Base-by-base conservation (phyloP, 2,329 filamentous ascomycete genomes). In the Scolecobasidium constrictum region DNA sequence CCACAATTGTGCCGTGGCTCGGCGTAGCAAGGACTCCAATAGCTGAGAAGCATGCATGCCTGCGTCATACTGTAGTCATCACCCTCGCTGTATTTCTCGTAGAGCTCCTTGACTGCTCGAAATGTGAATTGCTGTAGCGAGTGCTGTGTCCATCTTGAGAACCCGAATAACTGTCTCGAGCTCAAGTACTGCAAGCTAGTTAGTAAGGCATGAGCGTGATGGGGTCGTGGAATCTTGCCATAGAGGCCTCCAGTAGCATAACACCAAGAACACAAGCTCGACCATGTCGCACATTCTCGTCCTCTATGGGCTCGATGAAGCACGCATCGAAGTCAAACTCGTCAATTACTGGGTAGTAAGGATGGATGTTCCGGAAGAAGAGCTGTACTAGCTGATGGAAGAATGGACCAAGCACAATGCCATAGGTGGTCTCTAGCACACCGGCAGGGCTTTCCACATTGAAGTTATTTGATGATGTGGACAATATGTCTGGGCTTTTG, bases 31-130 rank as follows among this genome's bases (percentile, higher is more conserved):
- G 42, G 42, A 15, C 34, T 28, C 21, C 15, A 44, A 22, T 44
- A 44, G 20, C 20, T 26, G 35, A 44, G 42, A 16, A 44, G 42
- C 7, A 44, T 39, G 19, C 35, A 44, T 16, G 42, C 35, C 33
- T 44, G 42, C 4, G 42, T 39, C 13, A 39, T 13, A 16, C 15
- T 16, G 21, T 23, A 20, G 3, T 44, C 28, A 18, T 40, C 21
- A 23, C 37, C 37, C 11, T 20, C 20, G 11, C 18, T 18, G 11
- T 7, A 23, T 7, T 20, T 26, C n/a, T 39, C 20, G 20, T 39
- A 39, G 11, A 39, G 37, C 11, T 39, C 37, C 37, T 39, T 33
- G 35, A 39, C 23, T 9, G 42, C 35, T 5, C 11, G 3, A 21
- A 39, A 40, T 6, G 21, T 7, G 7, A 18, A 13, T 19, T 33